A percentile compares a stretch with the other conserved stretches of the same genome.
phyloP scores from a whole-genome alignment of 1,284 basidiomycete species.

The Mycena citricolor region DNA sequence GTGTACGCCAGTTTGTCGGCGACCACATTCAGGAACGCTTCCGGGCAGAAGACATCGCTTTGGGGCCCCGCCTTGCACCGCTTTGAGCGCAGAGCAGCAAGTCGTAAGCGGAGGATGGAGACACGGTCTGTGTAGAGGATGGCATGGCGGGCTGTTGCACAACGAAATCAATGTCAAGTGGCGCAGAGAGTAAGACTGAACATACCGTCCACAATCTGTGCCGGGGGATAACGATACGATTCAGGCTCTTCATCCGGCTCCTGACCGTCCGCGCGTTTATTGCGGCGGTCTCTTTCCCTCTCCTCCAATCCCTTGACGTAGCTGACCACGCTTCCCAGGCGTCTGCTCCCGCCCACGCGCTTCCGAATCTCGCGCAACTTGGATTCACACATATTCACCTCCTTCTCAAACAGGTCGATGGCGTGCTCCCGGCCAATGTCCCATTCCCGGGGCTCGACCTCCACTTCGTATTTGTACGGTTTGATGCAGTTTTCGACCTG shows the following conservation, averaged over 20 bases:
- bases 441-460: conserved; percentile 92
- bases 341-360: conserved; percentile 82
- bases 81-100: conserved; percentile 82
- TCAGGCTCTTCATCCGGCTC: conserved; percentile 49
- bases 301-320: conserved; percentile 88
- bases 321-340: conserved; percentile 74
- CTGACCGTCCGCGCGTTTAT: conserved; percentile 47
- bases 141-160: conserved; percentile 79
- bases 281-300: conserved; percentile 70
- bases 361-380: conserved; percentile 85
- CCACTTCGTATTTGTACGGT: conserved; percentile 96
- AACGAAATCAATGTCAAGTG: conserved; percentile 11
- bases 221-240: conserved; percentile 89
- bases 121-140: conserved; percentile 84
- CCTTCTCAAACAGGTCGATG: conserved; percentile 80
- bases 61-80: conserved; percentile 87
- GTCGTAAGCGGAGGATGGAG: conserved; percentile 80
- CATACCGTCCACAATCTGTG: conserved; percentile 84
- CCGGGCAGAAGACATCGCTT: conserved; percentile 89
- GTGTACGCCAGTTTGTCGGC: conserved; percentile 97
- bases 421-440: conserved; percentile 77
- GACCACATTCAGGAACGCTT: conserved; percentile 95
- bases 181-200: conserved; percentile 29
- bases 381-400: conserved; percentile 81
- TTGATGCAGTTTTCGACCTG: conserved; percentile 99